Conservation (phyloP, 163 green algal genomes). For the Chlamydomonas reinhardtii region DNA sequence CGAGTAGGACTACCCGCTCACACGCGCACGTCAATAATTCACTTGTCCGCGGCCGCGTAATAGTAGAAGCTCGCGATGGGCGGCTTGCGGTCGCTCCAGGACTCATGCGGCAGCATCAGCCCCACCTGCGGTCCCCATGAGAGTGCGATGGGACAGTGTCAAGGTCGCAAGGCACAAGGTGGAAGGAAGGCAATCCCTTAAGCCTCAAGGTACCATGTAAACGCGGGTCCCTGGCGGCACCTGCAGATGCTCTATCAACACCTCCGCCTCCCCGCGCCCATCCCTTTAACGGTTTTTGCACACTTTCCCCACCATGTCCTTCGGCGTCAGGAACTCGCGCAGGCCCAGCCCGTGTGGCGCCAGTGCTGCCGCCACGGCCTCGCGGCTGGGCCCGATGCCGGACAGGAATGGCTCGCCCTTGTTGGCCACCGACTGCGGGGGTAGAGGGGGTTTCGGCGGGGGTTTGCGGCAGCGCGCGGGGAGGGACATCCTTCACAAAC, state of each 20-base stretch:
- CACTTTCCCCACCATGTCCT: not conserved
- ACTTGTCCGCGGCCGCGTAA: conserved; percentile 60
- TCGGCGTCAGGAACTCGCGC: conserved; percentile 22
- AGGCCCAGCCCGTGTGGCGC: conserved; percentile 24
- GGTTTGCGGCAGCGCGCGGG: too few relatives aligned
- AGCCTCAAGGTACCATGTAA: too few relatives aligned
- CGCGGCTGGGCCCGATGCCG: conserved; percentile 57
- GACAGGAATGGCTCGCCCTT: conserved; percentile 83
- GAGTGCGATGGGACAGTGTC: too few relatives aligned
- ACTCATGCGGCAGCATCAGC: conserved; percentile 66
- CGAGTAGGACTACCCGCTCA: too few relatives aligned
- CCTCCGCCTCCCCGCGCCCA: too few relatives aligned
- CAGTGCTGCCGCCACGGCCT: conserved; percentile 61
- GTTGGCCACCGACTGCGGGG: conserved; percentile 66
- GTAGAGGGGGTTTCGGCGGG: not conserved
- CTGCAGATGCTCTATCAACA: too few relatives aligned
- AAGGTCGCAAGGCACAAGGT: too few relatives aligned
- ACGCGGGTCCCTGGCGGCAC: too few relatives aligned
- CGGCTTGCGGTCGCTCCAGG: conserved; percentile 59
- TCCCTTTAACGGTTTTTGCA: not conserved
- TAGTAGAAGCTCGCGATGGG: conserved; percentile 75
- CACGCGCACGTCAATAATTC: too few relatives aligned
- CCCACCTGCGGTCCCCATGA: too few relatives aligned
- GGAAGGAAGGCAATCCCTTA: too few relatives aligned
- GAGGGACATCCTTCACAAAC: too few relatives aligned